Evolutionary conservation across 257 asterid genomes (phyloP).

Genomic region (Jacaranda mimosifolia): DNA sequence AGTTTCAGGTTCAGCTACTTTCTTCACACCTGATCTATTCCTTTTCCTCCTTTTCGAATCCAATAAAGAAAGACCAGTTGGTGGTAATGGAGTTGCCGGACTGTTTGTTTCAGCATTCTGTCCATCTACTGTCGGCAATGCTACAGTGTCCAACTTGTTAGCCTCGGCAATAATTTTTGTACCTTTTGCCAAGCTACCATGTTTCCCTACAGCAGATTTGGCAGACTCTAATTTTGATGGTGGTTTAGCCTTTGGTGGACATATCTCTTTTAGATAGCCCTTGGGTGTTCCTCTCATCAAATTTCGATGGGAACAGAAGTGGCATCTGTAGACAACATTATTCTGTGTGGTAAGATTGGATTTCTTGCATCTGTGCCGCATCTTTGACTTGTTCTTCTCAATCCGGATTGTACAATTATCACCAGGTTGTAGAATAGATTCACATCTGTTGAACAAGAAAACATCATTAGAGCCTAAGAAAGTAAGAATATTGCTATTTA

Average conservation of each 20-base stretch:
- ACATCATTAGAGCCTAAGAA: slow-evolving; percentile 29
- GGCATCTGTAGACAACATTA: slow-evolving; percentile 68
- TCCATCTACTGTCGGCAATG: slow-evolving; percentile 40
- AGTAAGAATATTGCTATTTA: background rate
- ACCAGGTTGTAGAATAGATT: slow-evolving; percentile 77
- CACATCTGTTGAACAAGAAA: slow-evolving; percentile 60
- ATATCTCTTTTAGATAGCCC: slow-evolving; percentile 61
- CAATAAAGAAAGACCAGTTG: slow-evolving; percentile 46
- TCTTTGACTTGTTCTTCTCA: slow-evolving; percentile 55
- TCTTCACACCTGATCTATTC: slow-evolving; percentile 56
- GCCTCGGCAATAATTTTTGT: slow-evolving; percentile 2
- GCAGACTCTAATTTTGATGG: slow-evolving; percentile 32
- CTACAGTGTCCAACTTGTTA: slow-evolving; percentile 27
- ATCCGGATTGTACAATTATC: slow-evolving; percentile 65
- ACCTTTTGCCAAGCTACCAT: slow-evolving; percentile 26
- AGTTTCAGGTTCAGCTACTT: slow-evolving; percentile 43
- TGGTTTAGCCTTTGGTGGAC: slow-evolving; percentile 54
- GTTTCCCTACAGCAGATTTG: slow-evolving; percentile 26
- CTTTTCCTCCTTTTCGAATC: slow-evolving; percentile 68
- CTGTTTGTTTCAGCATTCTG: slow-evolving; percentile 37
- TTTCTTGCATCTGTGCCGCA: slow-evolving; percentile 45
- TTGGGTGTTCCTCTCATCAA: slow-evolving; percentile 74
- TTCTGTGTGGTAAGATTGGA: slow-evolving; percentile 48
- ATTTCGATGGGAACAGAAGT: slow-evolving; percentile 71
- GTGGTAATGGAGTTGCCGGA: slow-evolving; percentile 57